A percentile compares a stretch with the other conserved stretches of the same genome.
Conservation (phyloP, 495 filamentous ascomycete species). For the Ascodesmis nigricans region DNA sequence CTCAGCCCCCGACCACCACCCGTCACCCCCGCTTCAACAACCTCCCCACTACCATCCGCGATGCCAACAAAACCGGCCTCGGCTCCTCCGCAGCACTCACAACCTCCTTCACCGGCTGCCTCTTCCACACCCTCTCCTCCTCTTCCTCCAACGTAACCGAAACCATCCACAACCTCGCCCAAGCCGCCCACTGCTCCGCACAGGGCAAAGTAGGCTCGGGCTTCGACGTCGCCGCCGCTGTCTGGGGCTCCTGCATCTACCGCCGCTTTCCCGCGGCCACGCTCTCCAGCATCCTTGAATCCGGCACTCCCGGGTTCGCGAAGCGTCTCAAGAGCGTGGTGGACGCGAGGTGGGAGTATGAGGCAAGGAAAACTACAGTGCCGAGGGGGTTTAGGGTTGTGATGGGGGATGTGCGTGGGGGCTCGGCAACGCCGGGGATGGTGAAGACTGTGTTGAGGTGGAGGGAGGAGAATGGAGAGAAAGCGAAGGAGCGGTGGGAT, state of each 20-base stretch:
- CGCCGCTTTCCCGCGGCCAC: conserved; percentile 68
- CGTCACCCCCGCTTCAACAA: conserved; percentile 39
- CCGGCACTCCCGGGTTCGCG: conserved; percentile 41
- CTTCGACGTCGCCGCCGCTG: conserved; percentile 87
- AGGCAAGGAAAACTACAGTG: conserved; percentile 25
- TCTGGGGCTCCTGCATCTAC: conserved; percentile 79
- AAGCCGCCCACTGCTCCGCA: conserved; percentile 82
- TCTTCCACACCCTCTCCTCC: conserved; percentile 52
- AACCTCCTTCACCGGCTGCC: conserved; percentile 63
- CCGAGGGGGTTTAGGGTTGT: conserved; percentile 49
- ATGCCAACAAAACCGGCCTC: conserved; percentile 87
- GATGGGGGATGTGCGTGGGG: conserved; percentile 91
- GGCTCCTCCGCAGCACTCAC: conserved; percentile 90
- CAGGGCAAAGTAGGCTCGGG: conserved; percentile 92
- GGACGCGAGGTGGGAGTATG: conserved; percentile 53
- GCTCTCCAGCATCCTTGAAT: conserved; percentile 40
- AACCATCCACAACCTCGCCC: conserved; percentile 70
- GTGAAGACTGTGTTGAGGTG: conserved; percentile 75
- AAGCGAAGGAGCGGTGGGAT: conserved; percentile 47
- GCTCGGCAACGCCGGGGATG: conserved; percentile 83
- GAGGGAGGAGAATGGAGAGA: conserved; percentile 44
- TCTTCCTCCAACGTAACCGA: conserved; percentile 28
- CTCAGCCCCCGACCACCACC: conserved; percentile 33
- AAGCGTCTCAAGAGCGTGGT: conserved; percentile 40
- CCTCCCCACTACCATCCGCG: conserved; percentile 50